A percentile compares a stretch with the other conserved stretches of the same genome.
Evolutionary conservation across 1,284 basidiomycete species (phyloP).

Genomic region (Rugosomyces carneus): DNA sequence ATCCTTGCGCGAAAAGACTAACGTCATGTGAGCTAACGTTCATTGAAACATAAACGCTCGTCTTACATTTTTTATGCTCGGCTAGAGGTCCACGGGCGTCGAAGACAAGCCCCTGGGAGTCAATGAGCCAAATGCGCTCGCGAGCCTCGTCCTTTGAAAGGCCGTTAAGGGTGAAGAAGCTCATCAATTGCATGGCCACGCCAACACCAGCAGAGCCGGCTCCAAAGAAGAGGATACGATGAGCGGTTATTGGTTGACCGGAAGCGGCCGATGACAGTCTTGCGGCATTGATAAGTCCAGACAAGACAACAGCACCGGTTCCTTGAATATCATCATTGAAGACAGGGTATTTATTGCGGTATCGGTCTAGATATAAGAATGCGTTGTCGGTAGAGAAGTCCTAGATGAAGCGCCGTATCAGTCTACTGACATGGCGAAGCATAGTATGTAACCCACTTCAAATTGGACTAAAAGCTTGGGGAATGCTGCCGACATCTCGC

Average conservation of each 20-base stretch:
- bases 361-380: constrained; percentile 75
- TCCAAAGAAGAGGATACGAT: constrained; percentile 88
- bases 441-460: constrained; percentile 44
- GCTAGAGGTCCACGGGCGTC: constrained; percentile 66
- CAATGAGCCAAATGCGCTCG: constrained; percentile 76
- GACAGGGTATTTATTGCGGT: constrained; percentile 68
- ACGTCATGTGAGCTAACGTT: background rate
- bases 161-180: constrained; percentile 82
- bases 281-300: constrained; percentile 87
- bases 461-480: constrained; percentile 89
- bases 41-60: background rate
- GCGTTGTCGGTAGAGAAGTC: constrained; percentile 87
- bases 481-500: constrained; percentile 66
- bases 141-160: constrained; percentile 76
- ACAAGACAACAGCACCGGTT: constrained; percentile 88
- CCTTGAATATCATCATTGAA: constrained; percentile 94
- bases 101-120: constrained; percentile 83
- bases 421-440: constrained; percentile 6
- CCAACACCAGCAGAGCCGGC: constrained; percentile 88
- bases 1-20: constrained; percentile 79
- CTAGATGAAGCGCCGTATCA: constrained; percentile 26
- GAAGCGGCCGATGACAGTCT: constrained; percentile 70
- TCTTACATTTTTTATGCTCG: constrained; percentile 76
- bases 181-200: constrained; percentile 84
- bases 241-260: constrained; percentile 62